These are phyloP conservation scores for Suillus sp. DNA, from an alignment of 768 basidiomycete species.

Conservation along the genomic window DNA sequence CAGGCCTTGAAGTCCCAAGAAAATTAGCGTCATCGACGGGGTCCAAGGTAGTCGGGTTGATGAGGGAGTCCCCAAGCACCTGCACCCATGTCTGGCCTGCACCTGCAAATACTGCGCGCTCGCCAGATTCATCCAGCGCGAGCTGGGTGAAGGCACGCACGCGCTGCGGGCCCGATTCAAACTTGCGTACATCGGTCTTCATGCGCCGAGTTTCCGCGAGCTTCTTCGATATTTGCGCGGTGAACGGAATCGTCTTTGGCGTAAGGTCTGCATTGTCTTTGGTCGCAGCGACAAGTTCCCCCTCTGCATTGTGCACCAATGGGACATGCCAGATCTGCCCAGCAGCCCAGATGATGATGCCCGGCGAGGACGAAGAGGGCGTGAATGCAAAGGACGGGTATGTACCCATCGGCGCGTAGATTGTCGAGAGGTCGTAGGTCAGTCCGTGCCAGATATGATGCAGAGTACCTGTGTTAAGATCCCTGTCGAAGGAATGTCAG, in stretches of 20 bases:
- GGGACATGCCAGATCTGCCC: conserved; percentile 70
- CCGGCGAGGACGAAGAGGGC: conserved; percentile 49
- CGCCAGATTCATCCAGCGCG: conserved; percentile 54
- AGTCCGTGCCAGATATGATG: conserved; percentile 69
- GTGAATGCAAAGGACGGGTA: conserved; percentile 78
- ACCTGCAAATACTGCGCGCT: conserved; percentile 64
- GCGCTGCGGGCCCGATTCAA: conserved; percentile 58
- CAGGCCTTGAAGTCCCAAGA: conserved; percentile 29
- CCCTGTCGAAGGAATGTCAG: conserved; percentile 41
- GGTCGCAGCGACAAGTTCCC: conserved; percentile 49
- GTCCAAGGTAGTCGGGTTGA: conserved; percentile 26
- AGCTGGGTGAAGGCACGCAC: conserved; percentile 66
- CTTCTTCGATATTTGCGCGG: conserved; percentile 61
- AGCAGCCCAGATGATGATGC: conserved; percentile 70
- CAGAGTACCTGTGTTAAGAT: conserved; percentile 65
- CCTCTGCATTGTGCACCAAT: conserved; percentile 47
- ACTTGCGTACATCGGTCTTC: conserved; percentile 49
- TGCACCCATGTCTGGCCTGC: conserved; percentile 58
- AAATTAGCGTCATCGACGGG: conserved; percentile 1
- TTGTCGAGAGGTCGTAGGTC: conserved; percentile 61
- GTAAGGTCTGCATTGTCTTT: conserved; percentile 7
- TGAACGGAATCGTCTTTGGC: conserved; percentile 58
- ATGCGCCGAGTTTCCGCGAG: conserved; percentile 60
- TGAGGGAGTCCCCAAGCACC: conserved; percentile 47
- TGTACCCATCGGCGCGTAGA: conserved; percentile 79